Base-by-base conservation (phyloP, 768 basidiomycete genomes). In the Crassisporium funariophilum region DNA sequence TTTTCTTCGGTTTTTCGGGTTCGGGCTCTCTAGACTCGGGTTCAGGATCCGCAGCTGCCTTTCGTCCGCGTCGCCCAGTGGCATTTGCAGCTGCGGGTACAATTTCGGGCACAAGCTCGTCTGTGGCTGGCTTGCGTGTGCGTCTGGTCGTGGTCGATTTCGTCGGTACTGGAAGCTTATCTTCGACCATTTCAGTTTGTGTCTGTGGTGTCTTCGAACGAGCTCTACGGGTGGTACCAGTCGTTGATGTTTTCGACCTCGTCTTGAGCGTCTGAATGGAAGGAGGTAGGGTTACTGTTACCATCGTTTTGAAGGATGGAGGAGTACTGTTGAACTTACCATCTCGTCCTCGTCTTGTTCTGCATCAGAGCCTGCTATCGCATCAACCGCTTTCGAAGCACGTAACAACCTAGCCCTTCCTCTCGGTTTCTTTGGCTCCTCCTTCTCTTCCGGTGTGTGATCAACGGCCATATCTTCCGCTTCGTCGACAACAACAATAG, bases 81-180 rank as follows among this genome's bases (percentile, higher is more conserved):
- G 49, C 41, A 27, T 49, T 33, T 4, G 24, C 41, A 33, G 47
- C 35, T 12, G 24, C 10, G 12, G 47, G 43, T 27, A n/a, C n/a
- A n/a, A n/a, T 19, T 38, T 12, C 36, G 36, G 44, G 33, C 35
- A 61, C 55, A 0, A 55, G 53, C 24, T 68, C 64, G 3, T 48
- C 54, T 10, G 59, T 62, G 4, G 51, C 48, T 44, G n/a, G n/a
- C n/a, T 65, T 64, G 7, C 63, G 64, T 4, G 52, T 56, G 15
- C 63, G 55, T 19, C 65, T 62, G 2, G 56, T 45, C 5, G 56
- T 47, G 19, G 29, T 27, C 16, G 40, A 35, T 6, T 48, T 41
- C 15, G 27, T 49, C 10, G 36, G 44, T 6, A 45, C 21, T 22
- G 24, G 40, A 2, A 19, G 23, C 23, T 22, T 51, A 38, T 2